phyloP scores from a whole-genome alignment of 2,329 filamentous ascomycete genomes.

The Epichloe aotearoae region DNA sequence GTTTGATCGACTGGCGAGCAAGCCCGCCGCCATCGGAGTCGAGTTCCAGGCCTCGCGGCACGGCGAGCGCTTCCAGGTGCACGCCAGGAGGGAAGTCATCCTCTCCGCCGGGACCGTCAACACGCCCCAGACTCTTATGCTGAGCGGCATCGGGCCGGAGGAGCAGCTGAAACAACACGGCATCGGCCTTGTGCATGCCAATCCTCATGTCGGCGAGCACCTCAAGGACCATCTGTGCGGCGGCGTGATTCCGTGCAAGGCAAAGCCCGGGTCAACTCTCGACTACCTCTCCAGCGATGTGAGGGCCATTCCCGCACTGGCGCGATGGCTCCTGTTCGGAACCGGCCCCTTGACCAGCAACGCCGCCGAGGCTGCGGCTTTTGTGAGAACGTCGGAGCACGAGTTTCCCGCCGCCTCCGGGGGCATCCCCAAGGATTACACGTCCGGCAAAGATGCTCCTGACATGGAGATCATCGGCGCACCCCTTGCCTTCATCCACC shows the following conservation, averaged over 20 bases:
- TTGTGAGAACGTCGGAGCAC: constrained; percentile 9
- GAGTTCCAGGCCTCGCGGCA: constrained; percentile 6
- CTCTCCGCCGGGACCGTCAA: constrained; percentile 3
- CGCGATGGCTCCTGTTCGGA: constrained; percentile 8
- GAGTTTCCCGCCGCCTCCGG: background rate
- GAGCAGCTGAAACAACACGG: constrained; percentile 3
- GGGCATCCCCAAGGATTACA: constrained; percentile 7
- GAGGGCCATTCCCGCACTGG: constrained; percentile 8
- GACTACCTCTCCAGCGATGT: constrained; percentile 8
- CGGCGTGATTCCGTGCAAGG: constrained; percentile 7
- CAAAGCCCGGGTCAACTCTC: constrained; percentile 6
- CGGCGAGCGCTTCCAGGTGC: constrained; percentile 11
- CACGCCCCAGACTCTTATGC: constrained; percentile 4
- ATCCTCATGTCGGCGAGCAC: constrained; percentile 50
- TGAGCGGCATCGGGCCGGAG: constrained; percentile 4
- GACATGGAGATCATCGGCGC: constrained; percentile 9
- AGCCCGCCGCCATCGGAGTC: constrained; percentile 8
- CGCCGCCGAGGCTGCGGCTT: constrained; percentile 8
- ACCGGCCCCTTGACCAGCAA: constrained; percentile 10
- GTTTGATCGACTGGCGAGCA: constrained; percentile 6
- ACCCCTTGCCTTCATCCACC: constrained; percentile 9
- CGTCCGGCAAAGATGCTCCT: constrained; percentile 7
- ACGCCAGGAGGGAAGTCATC: constrained; percentile 15
- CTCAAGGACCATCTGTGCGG: constrained; percentile 14
- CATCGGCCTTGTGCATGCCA: constrained; percentile 31